A percentile compares a stretch with the other conserved stretches of the same genome.
Conservation (phyloP, 176 grass and related monocot species). For the Eleusine indica region DNA sequence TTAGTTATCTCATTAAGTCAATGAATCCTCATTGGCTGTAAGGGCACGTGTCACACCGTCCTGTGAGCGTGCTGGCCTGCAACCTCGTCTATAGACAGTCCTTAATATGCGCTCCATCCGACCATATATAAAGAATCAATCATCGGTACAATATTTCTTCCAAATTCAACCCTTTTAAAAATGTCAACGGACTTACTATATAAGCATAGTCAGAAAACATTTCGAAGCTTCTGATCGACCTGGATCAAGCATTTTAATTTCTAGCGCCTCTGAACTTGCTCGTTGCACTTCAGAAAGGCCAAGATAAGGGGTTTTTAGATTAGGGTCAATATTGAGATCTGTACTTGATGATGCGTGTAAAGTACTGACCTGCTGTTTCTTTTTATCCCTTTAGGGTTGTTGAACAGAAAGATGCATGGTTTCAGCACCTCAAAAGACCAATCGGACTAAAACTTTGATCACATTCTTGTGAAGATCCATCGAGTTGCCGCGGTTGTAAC, state of each 20-base stretch:
- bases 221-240: neutral
- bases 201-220: constrained; percentile 10
- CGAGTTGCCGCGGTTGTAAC: constrained; percentile 34
- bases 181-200: constrained; percentile 30
- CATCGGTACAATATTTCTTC: neutral
- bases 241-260: neutral
- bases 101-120: neutral
- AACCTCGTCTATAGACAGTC: neutral
- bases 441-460: neutral
- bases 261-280: constrained; percentile 11
- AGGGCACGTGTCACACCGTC: constrained; percentile 21
- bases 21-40: constrained; percentile 34
- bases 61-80: constrained; percentile 14
- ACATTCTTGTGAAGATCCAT: neutral
- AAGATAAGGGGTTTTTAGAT: neutral
- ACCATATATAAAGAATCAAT: too few relatives aligned
- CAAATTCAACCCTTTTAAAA: constrained; percentile 22
- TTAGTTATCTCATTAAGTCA: constrained; percentile 28
- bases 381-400: neutral
- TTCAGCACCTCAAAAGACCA: neutral
- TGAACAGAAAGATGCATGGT: neutral
- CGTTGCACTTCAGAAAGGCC: neutral
- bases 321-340: neutral
- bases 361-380: neutral
- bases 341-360: neutral